These are phyloP conservation scores for Diaporthe ampelina DNA, from an alignment of 2,329 filamentous ascomycete genomes.

Conservation along the genomic window DNA sequence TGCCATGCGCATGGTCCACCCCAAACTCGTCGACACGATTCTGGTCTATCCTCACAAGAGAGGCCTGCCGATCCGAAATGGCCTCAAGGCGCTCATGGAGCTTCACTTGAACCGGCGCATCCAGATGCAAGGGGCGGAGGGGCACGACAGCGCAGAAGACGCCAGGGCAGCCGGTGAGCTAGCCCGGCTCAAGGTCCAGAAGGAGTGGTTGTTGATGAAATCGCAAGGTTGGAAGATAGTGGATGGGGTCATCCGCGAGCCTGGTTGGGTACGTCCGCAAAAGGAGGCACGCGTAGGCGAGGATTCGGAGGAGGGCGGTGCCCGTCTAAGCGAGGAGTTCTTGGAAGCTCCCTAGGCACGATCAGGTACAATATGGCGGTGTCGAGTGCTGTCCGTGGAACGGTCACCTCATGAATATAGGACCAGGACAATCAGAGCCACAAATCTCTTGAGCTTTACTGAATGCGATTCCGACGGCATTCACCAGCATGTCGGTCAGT, in stretches of 20 bases:
- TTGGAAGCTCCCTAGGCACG: constrained; percentile 49
- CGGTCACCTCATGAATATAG: constrained; percentile 16
- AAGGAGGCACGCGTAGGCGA: constrained; percentile 37
- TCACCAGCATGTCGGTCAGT: neutral
- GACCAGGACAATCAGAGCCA: neutral
- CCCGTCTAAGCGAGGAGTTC: constrained; percentile 55
- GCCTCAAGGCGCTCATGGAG: constrained; percentile 81
- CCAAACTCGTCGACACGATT: constrained; percentile 86
- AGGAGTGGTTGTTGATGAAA: constrained; percentile 78
- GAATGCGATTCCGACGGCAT: neutral
- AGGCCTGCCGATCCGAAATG: constrained; percentile 82
- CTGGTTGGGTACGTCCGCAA: constrained; percentile 22
- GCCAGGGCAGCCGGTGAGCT: constrained; percentile 90
- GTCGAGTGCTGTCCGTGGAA: constrained; percentile 6
- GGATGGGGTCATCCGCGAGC: constrained; percentile 54
- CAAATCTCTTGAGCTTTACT: neutral
- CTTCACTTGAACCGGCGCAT: constrained; percentile 81
- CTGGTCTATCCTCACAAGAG: constrained; percentile 84
- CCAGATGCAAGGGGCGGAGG: constrained; percentile 75
- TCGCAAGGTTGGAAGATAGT: constrained; percentile 76
- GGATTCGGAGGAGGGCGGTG: constrained; percentile 37
- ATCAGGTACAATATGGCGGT: neutral
- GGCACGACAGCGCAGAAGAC: constrained; percentile 95
- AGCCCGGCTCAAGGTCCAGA: constrained; percentile 77
- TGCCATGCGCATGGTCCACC: constrained; percentile 85